Percentiles rank a stretch among this genome's conserved stretches.
Evolutionary conservation across 2,329 filamentous ascomycete genomes (phyloP).

Genomic region (Ascochyta pisi): DNA sequence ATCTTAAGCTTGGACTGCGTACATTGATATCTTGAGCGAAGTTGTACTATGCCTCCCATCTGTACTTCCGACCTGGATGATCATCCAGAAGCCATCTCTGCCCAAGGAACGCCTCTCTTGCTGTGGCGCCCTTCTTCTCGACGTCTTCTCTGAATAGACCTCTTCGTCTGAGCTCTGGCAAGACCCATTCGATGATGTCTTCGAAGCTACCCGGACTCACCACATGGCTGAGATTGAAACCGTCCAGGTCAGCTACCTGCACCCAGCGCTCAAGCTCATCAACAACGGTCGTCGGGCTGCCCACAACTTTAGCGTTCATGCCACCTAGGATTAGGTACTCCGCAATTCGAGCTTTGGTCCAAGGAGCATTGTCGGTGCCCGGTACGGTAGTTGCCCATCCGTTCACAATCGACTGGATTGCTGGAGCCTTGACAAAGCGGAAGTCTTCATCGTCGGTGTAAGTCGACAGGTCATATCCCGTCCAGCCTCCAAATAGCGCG

Average conservation of each 20-base stretch:
- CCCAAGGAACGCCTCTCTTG: constrained; percentile 1
- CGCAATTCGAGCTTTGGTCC: constrained; percentile 72
- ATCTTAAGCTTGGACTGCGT: no score
- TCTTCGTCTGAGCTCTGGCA: constrained; percentile 1
- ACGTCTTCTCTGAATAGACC: neutral
- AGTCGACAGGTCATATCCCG: constrained; percentile 65
- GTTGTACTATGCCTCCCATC: neutral
- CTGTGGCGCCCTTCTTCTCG: neutral
- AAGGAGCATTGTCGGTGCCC: constrained; percentile 58
- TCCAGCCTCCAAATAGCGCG: constrained; percentile 75
- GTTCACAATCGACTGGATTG: constrained; percentile 16
- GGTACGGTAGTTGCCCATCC: constrained; percentile 21
- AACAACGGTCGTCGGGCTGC: neutral
- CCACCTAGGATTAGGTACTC: constrained; percentile 71
- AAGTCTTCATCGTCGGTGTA: constrained; percentile 45
- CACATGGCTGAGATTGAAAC: neutral
- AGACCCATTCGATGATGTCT: neutral
- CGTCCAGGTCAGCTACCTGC: neutral
- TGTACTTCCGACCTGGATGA: neutral
- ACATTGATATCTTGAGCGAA: no score
- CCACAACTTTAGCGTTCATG: constrained; percentile 57
- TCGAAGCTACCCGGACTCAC: neutral
- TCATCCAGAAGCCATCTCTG: constrained; percentile 2
- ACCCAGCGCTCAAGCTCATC: constrained; percentile 3
- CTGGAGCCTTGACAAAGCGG: neutral